These are phyloP conservation scores for Tillandsia leiboldiana DNA, from an alignment of 176 grass and related monocot genomes.

Conservation along the genomic window DNA sequence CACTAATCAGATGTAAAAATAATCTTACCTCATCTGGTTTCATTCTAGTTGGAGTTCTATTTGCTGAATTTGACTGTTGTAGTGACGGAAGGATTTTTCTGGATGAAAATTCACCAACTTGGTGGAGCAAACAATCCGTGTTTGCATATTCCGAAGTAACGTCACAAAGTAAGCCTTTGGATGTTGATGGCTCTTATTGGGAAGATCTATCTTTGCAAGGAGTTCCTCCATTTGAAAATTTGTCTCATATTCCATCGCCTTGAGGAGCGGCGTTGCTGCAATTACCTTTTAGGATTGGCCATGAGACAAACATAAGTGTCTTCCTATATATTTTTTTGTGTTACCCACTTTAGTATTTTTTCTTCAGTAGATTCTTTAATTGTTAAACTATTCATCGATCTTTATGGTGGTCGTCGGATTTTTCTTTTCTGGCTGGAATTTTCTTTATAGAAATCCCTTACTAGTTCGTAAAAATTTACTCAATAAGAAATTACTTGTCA, in stretches of 20 bases:
- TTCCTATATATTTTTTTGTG: too few relatives aligned
- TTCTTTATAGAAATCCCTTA: too few relatives aligned
- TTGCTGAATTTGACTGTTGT: not conserved
- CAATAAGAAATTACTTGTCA: too few relatives aligned
- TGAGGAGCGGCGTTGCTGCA: slow-evolving; percentile 36
- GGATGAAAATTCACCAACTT: slow-evolving; percentile 23
- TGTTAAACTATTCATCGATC: too few relatives aligned
- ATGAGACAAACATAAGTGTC: slow-evolving; percentile 32
- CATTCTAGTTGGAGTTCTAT: too few relatives aligned
- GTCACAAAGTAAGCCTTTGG: slow-evolving; percentile 28
- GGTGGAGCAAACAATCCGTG: slow-evolving; percentile 36
- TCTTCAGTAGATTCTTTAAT: too few relatives aligned
- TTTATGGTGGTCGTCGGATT: too few relatives aligned
- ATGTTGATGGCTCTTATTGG: slow-evolving; percentile 25
- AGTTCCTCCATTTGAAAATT: slow-evolving; percentile 36
- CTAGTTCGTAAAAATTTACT: too few relatives aligned
- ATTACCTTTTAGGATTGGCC: slow-evolving; percentile 51
- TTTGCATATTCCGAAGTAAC: slow-evolving; percentile 49
- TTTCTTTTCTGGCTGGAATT: too few relatives aligned
- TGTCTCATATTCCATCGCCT: slow-evolving; percentile 70
- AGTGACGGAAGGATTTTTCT: slow-evolving; percentile 29
- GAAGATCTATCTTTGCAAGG: not conserved
- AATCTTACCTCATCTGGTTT: too few relatives aligned
- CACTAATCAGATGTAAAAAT: too few relatives aligned
- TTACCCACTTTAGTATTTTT: too few relatives aligned